These are phyloP conservation scores for Protea cynaroides DNA, from an alignment of 164 flowering plant species.

Conservation along the genomic window DNA sequence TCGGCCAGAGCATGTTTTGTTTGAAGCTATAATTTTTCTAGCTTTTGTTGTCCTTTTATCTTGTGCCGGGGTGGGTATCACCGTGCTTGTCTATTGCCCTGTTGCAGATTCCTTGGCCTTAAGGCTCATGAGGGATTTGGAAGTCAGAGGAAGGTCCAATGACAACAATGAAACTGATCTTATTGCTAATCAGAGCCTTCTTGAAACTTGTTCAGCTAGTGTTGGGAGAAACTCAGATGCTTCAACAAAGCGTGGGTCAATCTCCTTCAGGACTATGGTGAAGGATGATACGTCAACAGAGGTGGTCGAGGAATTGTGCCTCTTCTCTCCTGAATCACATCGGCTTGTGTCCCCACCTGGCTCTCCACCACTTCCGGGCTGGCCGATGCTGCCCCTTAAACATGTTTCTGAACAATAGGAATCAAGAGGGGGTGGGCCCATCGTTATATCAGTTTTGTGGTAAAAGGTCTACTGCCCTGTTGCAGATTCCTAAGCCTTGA, in stretches of 20 bases:
- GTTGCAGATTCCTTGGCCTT: constrained; percentile 79
- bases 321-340: constrained; percentile 21
- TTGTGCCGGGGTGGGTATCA: constrained; percentile 64
- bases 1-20: constrained; percentile 48
- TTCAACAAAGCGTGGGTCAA: constrained; percentile 72
- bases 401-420: constrained; percentile 6
- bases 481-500: constrained; percentile 78
- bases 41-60: constrained; percentile 66
- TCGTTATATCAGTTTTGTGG: constrained; percentile 13
- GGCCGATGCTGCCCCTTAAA: constrained; percentile 20
- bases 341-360: constrained; percentile 23
- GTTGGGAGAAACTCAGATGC: constrained; percentile 53
- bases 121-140: constrained; percentile 42
- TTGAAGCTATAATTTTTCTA: constrained; percentile 63
- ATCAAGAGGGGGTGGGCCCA: not conserved
- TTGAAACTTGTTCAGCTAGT: constrained; percentile 38
- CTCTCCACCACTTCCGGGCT: constrained; percentile 28
- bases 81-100: constrained; percentile 81
- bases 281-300: constrained; percentile 40
- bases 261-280: constrained; percentile 64
- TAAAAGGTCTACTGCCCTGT: constrained; percentile 86
- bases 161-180: constrained; percentile 47
- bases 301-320: constrained; percentile 25
- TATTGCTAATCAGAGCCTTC: constrained; percentile 52
- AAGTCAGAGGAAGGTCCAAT: constrained; percentile 31